phyloP scores from a whole-genome alignment of 1,284 basidiomycete species.

The Waitea zeae region DNA sequence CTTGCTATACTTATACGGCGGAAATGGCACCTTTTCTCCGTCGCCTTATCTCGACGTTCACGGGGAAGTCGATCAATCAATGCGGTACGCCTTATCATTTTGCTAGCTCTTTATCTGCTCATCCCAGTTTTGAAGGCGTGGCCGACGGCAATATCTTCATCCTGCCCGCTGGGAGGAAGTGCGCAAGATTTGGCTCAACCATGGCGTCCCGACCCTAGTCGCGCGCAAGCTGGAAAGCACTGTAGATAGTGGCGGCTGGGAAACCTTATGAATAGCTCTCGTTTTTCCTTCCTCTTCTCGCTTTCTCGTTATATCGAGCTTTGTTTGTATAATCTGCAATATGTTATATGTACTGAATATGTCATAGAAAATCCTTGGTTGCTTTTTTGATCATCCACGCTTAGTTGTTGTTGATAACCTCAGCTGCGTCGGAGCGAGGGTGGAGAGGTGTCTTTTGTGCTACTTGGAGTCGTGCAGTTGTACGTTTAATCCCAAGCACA shows the following conservation, averaged over 20 bases:
- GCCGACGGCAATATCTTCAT: slow-evolving; percentile 81
- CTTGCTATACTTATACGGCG: slow-evolving; percentile 82
- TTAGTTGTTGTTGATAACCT: too few relatives aligned
- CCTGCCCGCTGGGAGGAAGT: slow-evolving; percentile 83
- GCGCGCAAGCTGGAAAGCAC: slow-evolving; percentile 80
- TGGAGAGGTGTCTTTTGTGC: too few relatives aligned
- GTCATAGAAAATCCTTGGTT: too few relatives aligned
- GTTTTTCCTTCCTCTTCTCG: neutral
- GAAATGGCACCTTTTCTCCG: slow-evolving; percentile 75
- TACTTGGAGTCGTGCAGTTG: slow-evolving; percentile 14
- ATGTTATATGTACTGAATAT: too few relatives aligned
- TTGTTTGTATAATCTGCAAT: too few relatives aligned
- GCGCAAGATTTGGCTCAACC: slow-evolving; percentile 77
- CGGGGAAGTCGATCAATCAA: slow-evolving; percentile 85
- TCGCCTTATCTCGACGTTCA: slow-evolving; percentile 93
- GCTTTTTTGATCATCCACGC: too few relatives aligned
- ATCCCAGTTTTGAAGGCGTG: slow-evolving; percentile 32
- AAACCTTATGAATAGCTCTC: slow-evolving; percentile 51
- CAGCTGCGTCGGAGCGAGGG: too few relatives aligned
- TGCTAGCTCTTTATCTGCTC: slow-evolving; percentile 1
- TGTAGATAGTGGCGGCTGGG: slow-evolving; percentile 89
- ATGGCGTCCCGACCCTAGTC: slow-evolving; percentile 81
- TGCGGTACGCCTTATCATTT: slow-evolving; percentile 43
- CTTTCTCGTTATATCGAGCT: neutral
- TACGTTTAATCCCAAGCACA: slow-evolving; percentile 22